phyloP scores from a whole-genome alignment of 108 stramenopile species.

The Nitzschia inconspicua region DNA sequence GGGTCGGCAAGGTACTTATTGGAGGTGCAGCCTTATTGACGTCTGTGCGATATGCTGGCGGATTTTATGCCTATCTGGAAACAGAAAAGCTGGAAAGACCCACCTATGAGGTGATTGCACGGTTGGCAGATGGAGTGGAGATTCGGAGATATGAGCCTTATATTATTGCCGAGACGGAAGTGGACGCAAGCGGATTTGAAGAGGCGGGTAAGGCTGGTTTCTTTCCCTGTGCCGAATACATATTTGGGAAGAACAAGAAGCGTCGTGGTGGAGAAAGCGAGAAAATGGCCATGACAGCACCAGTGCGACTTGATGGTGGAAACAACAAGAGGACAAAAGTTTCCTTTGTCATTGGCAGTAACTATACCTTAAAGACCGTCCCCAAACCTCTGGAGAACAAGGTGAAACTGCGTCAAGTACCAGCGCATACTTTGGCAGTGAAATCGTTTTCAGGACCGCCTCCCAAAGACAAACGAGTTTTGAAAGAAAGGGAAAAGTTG shows the following conservation, averaged over 20 bases:
- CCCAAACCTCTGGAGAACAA: conserved; percentile 46
- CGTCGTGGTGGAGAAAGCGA: conserved; percentile 26
- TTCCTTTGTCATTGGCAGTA: conserved; percentile 61
- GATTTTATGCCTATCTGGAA: conserved; percentile 43
- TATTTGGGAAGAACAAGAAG: conserved; percentile 60
- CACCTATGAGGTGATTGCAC: conserved; percentile 38
- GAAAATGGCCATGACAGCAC: conserved; percentile 68
- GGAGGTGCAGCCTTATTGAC: conserved; percentile 20
- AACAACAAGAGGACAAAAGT: conserved; percentile 33
- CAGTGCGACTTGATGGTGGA: conserved; percentile 38
- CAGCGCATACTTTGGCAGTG: conserved; percentile 52
- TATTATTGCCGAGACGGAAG: conserved; percentile 58
- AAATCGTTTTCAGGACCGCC: conserved; percentile 54
- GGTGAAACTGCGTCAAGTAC: conserved; percentile 38
- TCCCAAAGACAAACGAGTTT: conserved; percentile 47
- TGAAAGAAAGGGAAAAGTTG: conserved; percentile 27
- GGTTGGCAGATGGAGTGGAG: conserved; percentile 43
- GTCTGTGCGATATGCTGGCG: conserved; percentile 39
- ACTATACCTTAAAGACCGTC: conserved; percentile 51
- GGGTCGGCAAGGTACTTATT: conserved; percentile 10
- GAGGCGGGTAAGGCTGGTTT: conserved; percentile 40
- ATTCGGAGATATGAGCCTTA: conserved; percentile 63
- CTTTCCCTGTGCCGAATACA: conserved; percentile 54
- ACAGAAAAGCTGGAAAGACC: conserved; percentile 53
- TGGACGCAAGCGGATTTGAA: conserved; percentile 25